Base-by-base conservation (phyloP, 2,329 filamentous ascomycete species). In the Fusarium sp. region DNA sequence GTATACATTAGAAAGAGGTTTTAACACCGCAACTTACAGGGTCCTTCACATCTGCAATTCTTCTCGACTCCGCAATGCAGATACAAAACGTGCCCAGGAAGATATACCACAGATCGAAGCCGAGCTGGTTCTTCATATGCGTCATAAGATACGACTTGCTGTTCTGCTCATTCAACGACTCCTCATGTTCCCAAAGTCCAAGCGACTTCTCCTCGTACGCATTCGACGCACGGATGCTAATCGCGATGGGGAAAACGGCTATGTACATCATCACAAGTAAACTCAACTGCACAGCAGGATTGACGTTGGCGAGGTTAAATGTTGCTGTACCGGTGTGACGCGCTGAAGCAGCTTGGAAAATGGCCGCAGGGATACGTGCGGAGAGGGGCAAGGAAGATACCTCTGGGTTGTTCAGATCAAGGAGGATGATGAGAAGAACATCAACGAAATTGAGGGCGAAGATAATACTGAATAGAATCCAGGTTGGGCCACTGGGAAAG, bases 231-330 rank as follows among this genome's bases (percentile, higher is more conserved):
- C 88, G 84, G 75, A 90, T 88, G 12, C 84, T 87, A 49, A 90
- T 87, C 14, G 86, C 86, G 21, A 89, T 85, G 0, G 88, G 88
- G 53, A 87, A 88, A 6, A 86, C 82, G 10, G 84, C 84, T 41
- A 90, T 89, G 75, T 89, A 90, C 88, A 90, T 90, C 88, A 90
- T 90, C 23, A 88, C 81, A 0, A 89, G 79, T 55, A 88, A 85
- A 25, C 87, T 83, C 9, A 89, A 82, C 66, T 88, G 88, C 2
- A 89, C 82, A 5, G 82, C 83, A 4, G 88, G 85, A 26, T 83
- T 85, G 4, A 89, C 79, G 2, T 74, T 75, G 0, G 84, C 75
- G 13, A 88, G 81, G 18, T 79, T 74, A 25, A 88, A 87, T 70
- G 78, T 85, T 77, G 80, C 83, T 77, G 71, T 86, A 76, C 61